phyloP scores from a whole-genome alignment of 192 early-diverging fungal species.

The Phycomyces blakesleeanus region DNA sequence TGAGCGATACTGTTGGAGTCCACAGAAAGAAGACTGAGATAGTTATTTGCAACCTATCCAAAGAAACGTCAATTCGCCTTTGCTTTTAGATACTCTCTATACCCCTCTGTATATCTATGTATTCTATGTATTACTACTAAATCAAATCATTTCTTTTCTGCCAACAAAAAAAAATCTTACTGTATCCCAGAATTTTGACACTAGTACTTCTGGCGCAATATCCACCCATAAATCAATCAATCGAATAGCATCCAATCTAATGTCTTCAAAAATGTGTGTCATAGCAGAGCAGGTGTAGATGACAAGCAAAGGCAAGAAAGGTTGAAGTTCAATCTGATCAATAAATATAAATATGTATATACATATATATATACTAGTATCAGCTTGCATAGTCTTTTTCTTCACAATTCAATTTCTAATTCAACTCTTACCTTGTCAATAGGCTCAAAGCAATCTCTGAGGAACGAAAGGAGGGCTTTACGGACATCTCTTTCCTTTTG shows the following conservation, averaged over 20 bases:
- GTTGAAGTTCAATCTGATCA: constrained; percentile 52
- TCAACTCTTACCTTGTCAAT: constrained; percentile 38
- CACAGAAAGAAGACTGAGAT: constrained; percentile 51
- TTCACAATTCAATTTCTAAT: too few relatives aligned
- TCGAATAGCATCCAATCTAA: constrained; percentile 75
- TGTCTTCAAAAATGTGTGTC: constrained; percentile 86
- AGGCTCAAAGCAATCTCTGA: constrained; percentile 27
- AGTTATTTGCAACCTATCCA: constrained; percentile 59
- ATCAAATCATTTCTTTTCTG: too few relatives aligned
- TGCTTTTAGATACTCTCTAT: background rate
- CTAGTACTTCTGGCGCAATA: constrained; percentile 57
- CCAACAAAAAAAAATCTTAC: constrained; percentile 37
- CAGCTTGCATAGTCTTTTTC: too few relatives aligned
- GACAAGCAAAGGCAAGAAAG: constrained; percentile 75
- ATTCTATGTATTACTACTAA: too few relatives aligned
- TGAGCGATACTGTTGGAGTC: constrained; percentile 49
- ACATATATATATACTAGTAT: too few relatives aligned
- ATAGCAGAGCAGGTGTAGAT: constrained; percentile 83
- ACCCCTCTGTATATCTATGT: too few relatives aligned
- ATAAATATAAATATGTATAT: too few relatives aligned
- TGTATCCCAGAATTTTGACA: constrained; percentile 62
- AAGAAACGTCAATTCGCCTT: background rate
- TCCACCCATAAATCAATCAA: constrained; percentile 74
- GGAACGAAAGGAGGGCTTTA: constrained; percentile 33
- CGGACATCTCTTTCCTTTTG: constrained; percentile 39